Percentiles rank a stretch among this genome's conserved stretches.
These are phyloP conservation scores for Rhodamnia rubescens DNA, from an alignment of 345 rosid genomes.

Conservation along the genomic window DNA sequence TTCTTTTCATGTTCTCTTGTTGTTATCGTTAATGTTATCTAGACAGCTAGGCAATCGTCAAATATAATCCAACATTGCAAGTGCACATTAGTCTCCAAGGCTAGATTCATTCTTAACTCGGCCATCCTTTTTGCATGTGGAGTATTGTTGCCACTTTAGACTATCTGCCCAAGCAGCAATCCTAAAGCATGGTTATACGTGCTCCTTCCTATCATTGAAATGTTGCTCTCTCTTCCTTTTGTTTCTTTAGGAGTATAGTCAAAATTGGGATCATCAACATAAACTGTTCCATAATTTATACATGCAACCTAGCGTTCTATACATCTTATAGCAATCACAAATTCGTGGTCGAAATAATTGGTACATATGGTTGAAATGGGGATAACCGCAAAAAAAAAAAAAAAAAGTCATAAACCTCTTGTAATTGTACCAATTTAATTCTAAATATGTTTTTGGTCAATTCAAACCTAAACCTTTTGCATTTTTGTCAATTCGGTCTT, in stretches of 20 bases:
- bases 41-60: background rate
- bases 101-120: background rate
- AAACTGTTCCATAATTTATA: background rate
- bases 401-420: too few relatives aligned
- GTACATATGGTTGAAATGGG: too few relatives aligned
- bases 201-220: background rate
- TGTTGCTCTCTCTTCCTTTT: background rate
- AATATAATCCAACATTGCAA: background rate
- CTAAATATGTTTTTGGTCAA: too few relatives aligned
- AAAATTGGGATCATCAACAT: background rate
- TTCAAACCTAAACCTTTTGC: too few relatives aligned
- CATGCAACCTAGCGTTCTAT: background rate
- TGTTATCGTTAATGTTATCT: background rate
- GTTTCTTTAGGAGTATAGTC: background rate
- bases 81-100: background rate
- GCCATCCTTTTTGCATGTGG: background rate
- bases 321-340: background rate
- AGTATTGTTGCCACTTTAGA: background rate
- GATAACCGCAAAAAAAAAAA: too few relatives aligned
- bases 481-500: too few relatives aligned
- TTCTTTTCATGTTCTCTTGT: background rate
- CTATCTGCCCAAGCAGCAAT: background rate
- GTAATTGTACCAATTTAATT: too few relatives aligned
- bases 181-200: background rate
- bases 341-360: accelerated